These are phyloP conservation scores for Aspergillus viridinutans DNA, from an alignment of 2,329 filamentous ascomycete genomes.

Conservation along the genomic window DNA sequence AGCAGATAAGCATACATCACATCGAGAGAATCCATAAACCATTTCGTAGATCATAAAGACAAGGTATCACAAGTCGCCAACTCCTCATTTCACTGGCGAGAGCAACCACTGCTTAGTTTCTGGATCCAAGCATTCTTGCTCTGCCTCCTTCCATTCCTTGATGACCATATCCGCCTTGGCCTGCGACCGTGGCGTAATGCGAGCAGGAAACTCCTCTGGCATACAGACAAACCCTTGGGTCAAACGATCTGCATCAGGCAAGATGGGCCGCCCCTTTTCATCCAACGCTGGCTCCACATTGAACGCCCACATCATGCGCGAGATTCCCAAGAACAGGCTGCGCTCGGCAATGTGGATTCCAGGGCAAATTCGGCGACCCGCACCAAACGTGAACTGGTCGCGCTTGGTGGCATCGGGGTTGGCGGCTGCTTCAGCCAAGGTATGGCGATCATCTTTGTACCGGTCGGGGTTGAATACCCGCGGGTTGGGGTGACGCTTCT, in stretches of 20 bases:
- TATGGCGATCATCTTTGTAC: constrained; percentile 27
- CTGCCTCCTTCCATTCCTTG: neutral
- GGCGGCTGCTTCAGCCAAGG: constrained; percentile 30
- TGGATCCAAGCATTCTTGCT: neutral
- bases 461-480: constrained; percentile 39
- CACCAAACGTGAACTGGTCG: constrained; percentile 54
- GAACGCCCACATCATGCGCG: constrained; percentile 49
- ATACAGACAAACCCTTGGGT: constrained; percentile 44
- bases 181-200: constrained; percentile 33
- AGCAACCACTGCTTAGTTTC: neutral
- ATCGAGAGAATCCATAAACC: neutral
- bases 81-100: neutral
- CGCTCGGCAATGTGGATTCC: constrained; percentile 54
- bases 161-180: constrained; percentile 20
- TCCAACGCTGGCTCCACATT: constrained; percentile 32
- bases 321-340: constrained; percentile 46
- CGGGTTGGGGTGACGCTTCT: constrained; percentile 37
- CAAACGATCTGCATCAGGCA: constrained; percentile 38
- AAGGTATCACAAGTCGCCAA: neutral
- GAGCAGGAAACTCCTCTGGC: constrained; percentile 38
- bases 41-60: neutral
- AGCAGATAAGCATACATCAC: neutral
- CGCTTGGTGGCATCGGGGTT: constrained; percentile 41
- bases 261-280: constrained; percentile 27
- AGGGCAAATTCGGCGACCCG: constrained; percentile 55